Percentiles rank a stretch among this genome's conserved stretches.
Evolutionary conservation across 768 basidiomycete species (phyloP).

Genomic region (Boletus eberwhitei): DNA sequence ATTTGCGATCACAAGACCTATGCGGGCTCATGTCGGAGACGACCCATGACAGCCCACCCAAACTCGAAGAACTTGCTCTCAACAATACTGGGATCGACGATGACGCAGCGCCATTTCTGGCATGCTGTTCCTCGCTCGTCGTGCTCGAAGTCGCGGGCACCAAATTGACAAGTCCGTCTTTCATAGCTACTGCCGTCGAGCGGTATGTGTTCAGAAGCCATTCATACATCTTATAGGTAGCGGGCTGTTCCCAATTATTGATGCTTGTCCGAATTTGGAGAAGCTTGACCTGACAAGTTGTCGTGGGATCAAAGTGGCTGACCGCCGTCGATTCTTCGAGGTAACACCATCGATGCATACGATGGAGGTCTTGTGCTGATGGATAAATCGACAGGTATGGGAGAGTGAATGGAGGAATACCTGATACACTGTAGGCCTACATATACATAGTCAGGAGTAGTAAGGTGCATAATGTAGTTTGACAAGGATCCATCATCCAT

Average conservation of each 20-base stretch:
- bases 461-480: too few species aligned
- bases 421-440: too few species aligned
- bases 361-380: not conserved
- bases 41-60: slow-evolving; percentile 26
- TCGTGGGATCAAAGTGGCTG: slow-evolving; percentile 54
- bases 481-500: too few species aligned
- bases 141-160: slow-evolving; percentile 55
- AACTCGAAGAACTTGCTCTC: slow-evolving; percentile 47
- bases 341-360: slow-evolving; percentile 24
- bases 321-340: slow-evolving; percentile 67
- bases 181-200: not conserved
- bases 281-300: slow-evolving; percentile 67
- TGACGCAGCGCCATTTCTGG: slow-evolving; percentile 48
- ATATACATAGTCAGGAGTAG: too few species aligned
- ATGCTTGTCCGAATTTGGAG: slow-evolving; percentile 50
- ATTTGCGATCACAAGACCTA: slow-evolving; percentile 50
- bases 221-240: slow-evolving; percentile 35
- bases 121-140: slow-evolving; percentile 46
- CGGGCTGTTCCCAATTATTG: slow-evolving; percentile 55
- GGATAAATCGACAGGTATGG: slow-evolving; percentile 21
- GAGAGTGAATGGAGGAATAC: slow-evolving; percentile 14
- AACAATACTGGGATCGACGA: slow-evolving; percentile 65
- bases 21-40: slow-evolving; percentile 39
- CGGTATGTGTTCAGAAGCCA: not conserved
- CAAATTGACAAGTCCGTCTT: slow-evolving; percentile 51